Evolutionary conservation across 2,329 filamentous ascomycete species (phyloP), one percentile per base, ranked within the genome.

Genomic region (Diplodia sapinea): DNA sequence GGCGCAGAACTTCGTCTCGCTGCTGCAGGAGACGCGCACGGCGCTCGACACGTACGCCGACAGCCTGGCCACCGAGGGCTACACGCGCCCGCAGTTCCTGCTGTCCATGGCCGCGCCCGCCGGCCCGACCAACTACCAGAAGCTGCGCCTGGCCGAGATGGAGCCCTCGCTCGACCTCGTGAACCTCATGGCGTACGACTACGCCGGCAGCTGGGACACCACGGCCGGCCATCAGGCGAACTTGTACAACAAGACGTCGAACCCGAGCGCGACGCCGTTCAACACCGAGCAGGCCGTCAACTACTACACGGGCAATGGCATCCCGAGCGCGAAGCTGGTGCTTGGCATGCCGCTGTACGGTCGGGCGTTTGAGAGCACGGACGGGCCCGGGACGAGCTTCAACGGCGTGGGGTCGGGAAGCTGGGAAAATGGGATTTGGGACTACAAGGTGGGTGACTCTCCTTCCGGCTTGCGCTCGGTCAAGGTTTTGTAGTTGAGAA

Each of bases 301-400:
- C 15, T 85, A 88, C 73, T 98, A 97, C 80, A 82, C 86, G n/a
- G 75, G 80, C 1, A 84, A 85, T 4, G 81, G 82, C 8, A 88
- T 97, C 0, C 74, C 84, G 0, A 76, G 88, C 0, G 75, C 83
- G 69, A 97, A 97, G 80, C 87, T 98, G 65, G 91, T 97, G 3
- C 79, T 97, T 15, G 94, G 94, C 4, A 94, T 97, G 91, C 94
- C 94, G 1, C 82, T 98, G 15, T 98, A 97, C 76, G 94, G 94
- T 1, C 91, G 93, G 43, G 88, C 92, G 0, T 98, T 97, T 77
- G 84, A 88, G 72, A 87, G 88, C 70, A 97, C 94, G 0, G 85
- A 90, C 31, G 94, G 93, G 0, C 85, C 88, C 0, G 94, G 94
- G 0, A 78, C 82, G 36, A 80, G 86, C 0, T 97, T 86, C 79